Percentiles rank a stretch among this genome's conserved stretches.
Evolutionary conservation across 345 rosid genomes (phyloP).

Genomic region (Boechera retrofracta): DNA sequence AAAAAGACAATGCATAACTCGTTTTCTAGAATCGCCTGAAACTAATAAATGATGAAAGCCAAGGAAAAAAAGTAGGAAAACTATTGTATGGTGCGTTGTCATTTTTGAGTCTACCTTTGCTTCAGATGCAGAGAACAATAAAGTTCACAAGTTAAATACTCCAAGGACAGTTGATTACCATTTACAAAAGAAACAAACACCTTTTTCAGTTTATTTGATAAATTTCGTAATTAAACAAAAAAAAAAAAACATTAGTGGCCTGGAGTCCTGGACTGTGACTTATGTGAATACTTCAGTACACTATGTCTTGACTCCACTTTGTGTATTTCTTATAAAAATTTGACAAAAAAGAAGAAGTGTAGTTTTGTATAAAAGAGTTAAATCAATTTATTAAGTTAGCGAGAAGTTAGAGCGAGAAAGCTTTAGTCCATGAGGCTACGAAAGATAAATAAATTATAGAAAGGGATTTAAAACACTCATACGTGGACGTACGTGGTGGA

Average conservation of each 20-base stretch:
- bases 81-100: constrained; percentile 34
- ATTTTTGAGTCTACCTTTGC: constrained; percentile 42
- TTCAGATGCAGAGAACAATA: constrained; percentile 40
- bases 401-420: not conserved
- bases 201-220: not conserved
- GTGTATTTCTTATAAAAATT: not conserved
- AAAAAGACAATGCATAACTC: constrained; percentile 14
- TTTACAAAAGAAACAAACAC: not conserved
- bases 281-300: not conserved
- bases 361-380: constrained; percentile 2
- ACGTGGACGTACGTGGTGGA: constrained; percentile 34
- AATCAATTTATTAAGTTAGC: not conserved
- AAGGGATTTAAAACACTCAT: not conserved
- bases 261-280: not conserved
- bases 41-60: constrained; percentile 24
- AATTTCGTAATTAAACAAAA: not conserved
- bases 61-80: constrained; percentile 2
- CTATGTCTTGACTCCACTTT: constrained; percentile 8
- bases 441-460: not conserved
- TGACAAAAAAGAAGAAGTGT: not conserved
- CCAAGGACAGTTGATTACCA: not conserved
- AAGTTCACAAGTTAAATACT: constrained; percentile 17
- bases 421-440: not conserved
- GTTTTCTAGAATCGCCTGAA: not conserved
- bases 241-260: not conserved